Percentiles rank a stretch among this genome's conserved stretches.
Evolutionary conservation across 768 basidiomycete species (phyloP).

Genomic region (Bullera alba): DNA sequence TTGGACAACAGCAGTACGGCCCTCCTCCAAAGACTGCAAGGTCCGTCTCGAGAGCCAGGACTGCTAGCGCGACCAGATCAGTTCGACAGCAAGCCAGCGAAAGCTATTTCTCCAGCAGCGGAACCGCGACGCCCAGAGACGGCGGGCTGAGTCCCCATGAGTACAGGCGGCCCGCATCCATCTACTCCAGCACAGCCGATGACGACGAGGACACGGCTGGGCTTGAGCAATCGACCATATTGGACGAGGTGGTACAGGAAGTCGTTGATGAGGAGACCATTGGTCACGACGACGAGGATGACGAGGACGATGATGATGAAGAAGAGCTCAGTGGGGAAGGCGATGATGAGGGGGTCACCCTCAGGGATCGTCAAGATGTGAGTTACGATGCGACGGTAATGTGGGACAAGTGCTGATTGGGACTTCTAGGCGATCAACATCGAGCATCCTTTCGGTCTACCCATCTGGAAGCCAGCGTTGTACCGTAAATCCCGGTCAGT

Average conservation of each 20-base stretch:
- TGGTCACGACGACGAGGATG: constrained; percentile 13
- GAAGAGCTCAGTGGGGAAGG: constrained; percentile 29
- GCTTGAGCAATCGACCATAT: constrained; percentile 11
- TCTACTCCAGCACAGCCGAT: constrained; percentile 38
- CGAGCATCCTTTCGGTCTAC: constrained; percentile 96
- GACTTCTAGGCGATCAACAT: constrained; percentile 71
- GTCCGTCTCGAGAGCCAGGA: constrained; percentile 26
- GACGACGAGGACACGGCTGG: constrained; percentile 25
- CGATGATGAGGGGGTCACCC: constrained; percentile 83
- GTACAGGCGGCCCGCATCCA: constrained; percentile 20
- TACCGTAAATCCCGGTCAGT: constrained; percentile 97
- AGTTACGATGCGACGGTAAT: constrained; percentile 12
- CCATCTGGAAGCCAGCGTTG: constrained; percentile 98
- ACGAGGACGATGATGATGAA: constrained; percentile 30
- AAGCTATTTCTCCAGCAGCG: constrained; percentile 26
- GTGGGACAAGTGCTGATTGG: constrained; percentile 6
- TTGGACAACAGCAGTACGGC: too few species aligned
- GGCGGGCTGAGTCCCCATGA: constrained; percentile 27
- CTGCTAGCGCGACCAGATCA: constrained; percentile 17
- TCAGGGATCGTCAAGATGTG: constrained; percentile 92
- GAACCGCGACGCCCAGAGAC: constrained; percentile 20
- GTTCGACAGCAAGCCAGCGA: constrained; percentile 5
- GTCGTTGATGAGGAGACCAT: constrained; percentile 26
- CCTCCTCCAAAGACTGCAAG: constrained; percentile 8
- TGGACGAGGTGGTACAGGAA: constrained; percentile 36